Evolutionary conservation across 1,139 yeast species (phyloP), one percentile per base, ranked within the genome.

Genomic region (Geotrichum citri-aurantii): DNA sequence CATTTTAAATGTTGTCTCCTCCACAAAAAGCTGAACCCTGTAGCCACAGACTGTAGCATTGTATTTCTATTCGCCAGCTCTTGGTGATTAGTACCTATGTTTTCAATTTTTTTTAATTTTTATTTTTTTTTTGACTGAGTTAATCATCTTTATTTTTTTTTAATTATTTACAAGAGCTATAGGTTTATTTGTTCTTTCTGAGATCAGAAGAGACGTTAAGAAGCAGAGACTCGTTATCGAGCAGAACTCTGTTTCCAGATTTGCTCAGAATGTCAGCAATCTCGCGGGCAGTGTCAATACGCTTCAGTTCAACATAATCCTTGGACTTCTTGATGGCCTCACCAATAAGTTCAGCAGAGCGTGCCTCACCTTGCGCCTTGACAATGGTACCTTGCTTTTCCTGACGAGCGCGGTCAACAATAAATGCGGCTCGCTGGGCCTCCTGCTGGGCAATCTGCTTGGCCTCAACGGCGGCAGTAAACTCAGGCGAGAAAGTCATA

Each of bases 401-500:
- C 75, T 95, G 99, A 66, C 88, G 85, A 19, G 99, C 99, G 71
- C 92, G 89, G 74, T 93, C 99, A 58, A 93, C 99, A 56, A 93
- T 80, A 67, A 92, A 95, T 0, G 98, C 97, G 14, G 99, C 98
- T 73, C 96, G 85, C 77, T 93, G 97, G 31, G 99, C 98, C 73
- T 93, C 99, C 78, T 93, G 99, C 76, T 95, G 99, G 42, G 99
- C 99, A 74, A 93, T 93, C 77, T 93, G 99, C 77, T 93, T 93
- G 61, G 97, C 96, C 77, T 93, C 99, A 57, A 93, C 99, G 1
- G 99, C 99, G 53, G 87, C 85, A 58, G 98, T 92, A 75, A 93
- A 93, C 75, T 93, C 99, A 27, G 99, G 99, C 2, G 96, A 88
- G 74, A 93, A 93, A 1, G 97, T 89, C 97, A 93, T 95, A 69